A percentile compares a stretch with the other conserved stretches of the same genome.
Conservation (phyloP, 2,329 filamentous ascomycete genomes). For the Cordyceps farinosa region DNA sequence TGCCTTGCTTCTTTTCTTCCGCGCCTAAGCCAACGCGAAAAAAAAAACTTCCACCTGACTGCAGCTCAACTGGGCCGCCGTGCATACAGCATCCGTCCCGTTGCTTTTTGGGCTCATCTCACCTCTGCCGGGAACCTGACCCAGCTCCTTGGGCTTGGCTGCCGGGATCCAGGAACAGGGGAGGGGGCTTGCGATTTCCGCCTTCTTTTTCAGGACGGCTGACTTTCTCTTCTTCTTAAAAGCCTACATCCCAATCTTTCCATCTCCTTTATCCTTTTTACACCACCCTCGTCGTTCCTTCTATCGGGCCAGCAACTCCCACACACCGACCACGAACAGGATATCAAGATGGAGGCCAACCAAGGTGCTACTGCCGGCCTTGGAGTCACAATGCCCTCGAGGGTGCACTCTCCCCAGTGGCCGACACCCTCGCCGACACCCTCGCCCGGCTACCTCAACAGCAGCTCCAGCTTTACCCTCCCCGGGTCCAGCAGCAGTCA, state of each 20-base stretch:
- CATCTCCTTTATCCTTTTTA: background rate
- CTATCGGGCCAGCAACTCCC: background rate
- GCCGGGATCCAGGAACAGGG: constrained; percentile 2
- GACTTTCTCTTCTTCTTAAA: background rate
- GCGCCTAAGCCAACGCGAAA: background rate
- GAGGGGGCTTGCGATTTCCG: background rate
- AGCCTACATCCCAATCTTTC: background rate
- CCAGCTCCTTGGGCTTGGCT: constrained; percentile 5
- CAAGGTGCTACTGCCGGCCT: background rate
- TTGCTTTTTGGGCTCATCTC: constrained; percentile 2
- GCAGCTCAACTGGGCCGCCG: background rate
- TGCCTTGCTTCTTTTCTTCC: constrained; percentile 4
- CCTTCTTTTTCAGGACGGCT: background rate
- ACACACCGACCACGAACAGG: background rate
- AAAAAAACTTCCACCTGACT: background rate
- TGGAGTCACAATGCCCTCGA: background rate
- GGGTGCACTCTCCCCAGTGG: background rate
- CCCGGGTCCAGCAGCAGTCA: constrained; percentile 5
- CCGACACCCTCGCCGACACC: background rate
- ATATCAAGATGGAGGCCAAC: constrained; percentile 1
- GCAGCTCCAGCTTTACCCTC: constrained; percentile 8
- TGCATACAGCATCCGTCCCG: background rate
- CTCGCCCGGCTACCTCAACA: constrained; percentile 9
- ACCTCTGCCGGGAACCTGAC: background rate
- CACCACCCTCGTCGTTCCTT: background rate